Percentiles rank a stretch among this genome's conserved stretches.
phyloP scores from a whole-genome alignment of 345 rosid genomes.

The Rhodomyrtus tomentosa region DNA sequence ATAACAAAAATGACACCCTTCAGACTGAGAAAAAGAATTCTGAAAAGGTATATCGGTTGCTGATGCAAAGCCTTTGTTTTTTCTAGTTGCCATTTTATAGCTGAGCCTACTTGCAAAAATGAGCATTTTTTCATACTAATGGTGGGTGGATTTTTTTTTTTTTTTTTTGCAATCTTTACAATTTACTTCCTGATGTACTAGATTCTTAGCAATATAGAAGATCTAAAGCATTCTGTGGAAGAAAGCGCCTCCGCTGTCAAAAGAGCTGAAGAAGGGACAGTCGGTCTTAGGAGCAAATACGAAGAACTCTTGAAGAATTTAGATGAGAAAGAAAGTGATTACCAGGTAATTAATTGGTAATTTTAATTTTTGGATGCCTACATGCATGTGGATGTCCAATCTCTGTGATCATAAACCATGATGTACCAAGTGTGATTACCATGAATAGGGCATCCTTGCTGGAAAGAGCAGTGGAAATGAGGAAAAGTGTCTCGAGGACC shows the following conservation, averaged over 20 bases:
- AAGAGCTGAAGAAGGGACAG: constrained; percentile 79
- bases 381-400: not conserved
- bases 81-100: not conserved
- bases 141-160: not conserved
- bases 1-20: constrained; percentile 66
- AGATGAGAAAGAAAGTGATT: constrained; percentile 72
- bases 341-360: constrained; percentile 45
- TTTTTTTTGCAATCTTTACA: not conserved
- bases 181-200: constrained; percentile 19
- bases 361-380: not conserved
- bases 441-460: constrained; percentile 74
- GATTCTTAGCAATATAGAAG: constrained; percentile 64
- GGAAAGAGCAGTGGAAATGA: constrained; percentile 92
- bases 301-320: constrained; percentile 66
- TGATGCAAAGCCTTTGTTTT: not conserved
- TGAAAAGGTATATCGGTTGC: constrained; percentile 39
- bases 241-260: constrained; percentile 64
- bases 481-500: constrained; percentile 97
- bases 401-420: not conserved
- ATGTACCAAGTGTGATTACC: constrained; percentile 3
- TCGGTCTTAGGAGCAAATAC: constrained; percentile 50
- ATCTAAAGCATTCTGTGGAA: constrained; percentile 58
- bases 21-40: constrained; percentile 61
- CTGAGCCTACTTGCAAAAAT: not conserved
- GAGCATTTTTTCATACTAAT: not conserved